These are phyloP conservation scores for Tylopilus sp. DNA, from an alignment of 768 basidiomycete genomes.

Conservation along the genomic window DNA sequence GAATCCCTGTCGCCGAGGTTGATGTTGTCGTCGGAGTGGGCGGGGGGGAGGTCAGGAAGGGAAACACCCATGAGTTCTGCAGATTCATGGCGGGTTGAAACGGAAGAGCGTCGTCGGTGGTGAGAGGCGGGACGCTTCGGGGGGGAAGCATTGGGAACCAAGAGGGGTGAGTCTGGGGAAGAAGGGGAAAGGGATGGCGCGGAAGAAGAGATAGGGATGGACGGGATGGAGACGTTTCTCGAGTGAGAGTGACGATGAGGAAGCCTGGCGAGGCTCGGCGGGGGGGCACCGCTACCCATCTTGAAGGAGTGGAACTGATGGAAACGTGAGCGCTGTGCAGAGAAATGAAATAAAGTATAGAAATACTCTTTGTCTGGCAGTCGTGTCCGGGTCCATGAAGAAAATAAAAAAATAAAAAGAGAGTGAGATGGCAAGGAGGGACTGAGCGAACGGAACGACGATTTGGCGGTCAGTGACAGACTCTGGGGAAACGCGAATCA, in stretches of 20 bases:
- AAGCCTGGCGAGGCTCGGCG: slow-evolving; percentile 36
- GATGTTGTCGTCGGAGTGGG: slow-evolving; percentile 62
- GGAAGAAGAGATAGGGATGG: not conserved
- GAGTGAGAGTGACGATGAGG: slow-evolving; percentile 54
- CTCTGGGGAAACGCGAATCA: not conserved
- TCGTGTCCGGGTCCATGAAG: slow-evolving; percentile 37
- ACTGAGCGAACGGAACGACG: too few relatives aligned
- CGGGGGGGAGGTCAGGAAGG: slow-evolving; percentile 60
- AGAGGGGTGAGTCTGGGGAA: slow-evolving; percentile 35
- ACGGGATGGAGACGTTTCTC: slow-evolving; percentile 55
- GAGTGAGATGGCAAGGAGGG: slow-evolving; percentile 7
- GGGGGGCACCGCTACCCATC: slow-evolving; percentile 44
- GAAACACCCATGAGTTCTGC: slow-evolving; percentile 87
- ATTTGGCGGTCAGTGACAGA: too few relatives aligned
- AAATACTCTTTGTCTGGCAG: slow-evolving; percentile 43
- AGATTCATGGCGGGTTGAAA: slow-evolving; percentile 86
- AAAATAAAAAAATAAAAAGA: slow-evolving; percentile 13
- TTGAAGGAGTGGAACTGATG: slow-evolving; percentile 70
- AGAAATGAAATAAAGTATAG: too few relatives aligned
- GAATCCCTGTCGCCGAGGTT: slow-evolving; percentile 74
- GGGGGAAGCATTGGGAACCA: slow-evolving; percentile 13
- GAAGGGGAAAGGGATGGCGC: slow-evolving; percentile 36
- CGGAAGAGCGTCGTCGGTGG: slow-evolving; percentile 81
- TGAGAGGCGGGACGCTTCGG: slow-evolving; percentile 68
- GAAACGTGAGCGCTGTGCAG: not conserved